Conservation (phyloP, 371 early-diverging fungal genomes). For the Coemansia sp. region DNA sequence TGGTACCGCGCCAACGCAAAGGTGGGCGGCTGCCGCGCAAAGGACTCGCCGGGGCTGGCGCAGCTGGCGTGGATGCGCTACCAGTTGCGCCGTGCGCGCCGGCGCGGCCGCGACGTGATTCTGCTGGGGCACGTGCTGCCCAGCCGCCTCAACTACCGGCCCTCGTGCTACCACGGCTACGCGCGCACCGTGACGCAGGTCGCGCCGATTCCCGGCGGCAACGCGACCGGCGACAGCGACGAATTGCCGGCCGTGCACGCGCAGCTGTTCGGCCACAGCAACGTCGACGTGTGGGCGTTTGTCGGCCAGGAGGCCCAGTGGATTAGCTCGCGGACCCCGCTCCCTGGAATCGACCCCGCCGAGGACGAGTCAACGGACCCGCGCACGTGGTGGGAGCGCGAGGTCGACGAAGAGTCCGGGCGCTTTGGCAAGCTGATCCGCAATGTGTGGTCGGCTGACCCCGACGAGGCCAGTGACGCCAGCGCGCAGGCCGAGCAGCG, state of each 20-base stretch:
- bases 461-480: neutral
- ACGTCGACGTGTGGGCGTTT: slow-evolving; percentile 74
- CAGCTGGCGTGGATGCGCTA: slow-evolving; percentile 71
- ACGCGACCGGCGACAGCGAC: slow-evolving; percentile 34
- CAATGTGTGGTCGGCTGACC: slow-evolving; percentile 30
- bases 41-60: slow-evolving; percentile 59
- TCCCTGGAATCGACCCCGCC: neutral
- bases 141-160: slow-evolving; percentile 61
- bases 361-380: slow-evolving; percentile 6
- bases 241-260: slow-evolving; percentile 61
- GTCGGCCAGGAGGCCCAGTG: slow-evolving; percentile 47
- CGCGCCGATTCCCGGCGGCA: slow-evolving; percentile 55
- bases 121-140: slow-evolving; percentile 81
- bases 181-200: slow-evolving; percentile 57
- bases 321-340: slow-evolving; percentile 9
- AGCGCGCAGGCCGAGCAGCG: neutral
- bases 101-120: slow-evolving; percentile 55
- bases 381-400: slow-evolving; percentile 35
- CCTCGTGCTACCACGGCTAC: slow-evolving; percentile 63
- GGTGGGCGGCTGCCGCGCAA: slow-evolving; percentile 62
- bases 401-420: slow-evolving; percentile 41
- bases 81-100: slow-evolving; percentile 56
- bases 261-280: slow-evolving; percentile 79
- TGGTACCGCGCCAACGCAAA: slow-evolving; percentile 68
- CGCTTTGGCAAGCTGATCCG: slow-evolving; percentile 40